Base-by-base conservation (phyloP, 129 eudicot species). In the Ambrosia trifida region DNA sequence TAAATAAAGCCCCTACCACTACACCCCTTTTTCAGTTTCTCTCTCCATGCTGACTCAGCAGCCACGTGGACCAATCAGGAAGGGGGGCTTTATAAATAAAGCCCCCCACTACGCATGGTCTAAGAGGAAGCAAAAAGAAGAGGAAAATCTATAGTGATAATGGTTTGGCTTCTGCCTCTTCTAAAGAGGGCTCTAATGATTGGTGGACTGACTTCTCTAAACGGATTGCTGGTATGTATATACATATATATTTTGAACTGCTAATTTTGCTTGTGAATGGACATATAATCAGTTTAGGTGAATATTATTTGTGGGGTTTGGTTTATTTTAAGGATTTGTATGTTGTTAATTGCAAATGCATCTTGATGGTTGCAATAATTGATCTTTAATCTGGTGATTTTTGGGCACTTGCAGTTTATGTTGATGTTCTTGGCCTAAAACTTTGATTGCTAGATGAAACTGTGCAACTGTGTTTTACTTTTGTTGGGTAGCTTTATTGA, bases 141-240 rank as follows among this genome's bases (percentile, higher is more conserved):
- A 89, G 82, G 76, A 88, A 83, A 77, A 53, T 68, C 33, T 85
- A 87, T 31, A 9, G 17, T 66, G 71, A 79, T 12, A 79, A 66
- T 59, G 74, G 71, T 67, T 56, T 74, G 46, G 76, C 57, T 81
- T 78, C 76, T 81, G 88, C 83, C 83, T 86, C 86, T 68, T 64
- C 90, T 51, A 81, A 83, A 62, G 91, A 85, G 57, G 84, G 74
- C n/a, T 74, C 84, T 85, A 62, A 40, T 70, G 89, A 90, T 72
- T 90, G 97, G 97, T 90, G 91, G 89, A 73, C 77, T 45, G 83
- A 73, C 3, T 79, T 90, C 70, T 85, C 85, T 38, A 87, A 79
- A 66, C 78, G 71, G 76, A 81, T 87, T 81, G 65, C 84, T 77
- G 91, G 97, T 90, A 87, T 79, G 20, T 24, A 51, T 77, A n/a